Evolutionary conservation across 192 early-diverging fungal species (phyloP).

Genomic region (Cetraspora pellucida): DNA sequence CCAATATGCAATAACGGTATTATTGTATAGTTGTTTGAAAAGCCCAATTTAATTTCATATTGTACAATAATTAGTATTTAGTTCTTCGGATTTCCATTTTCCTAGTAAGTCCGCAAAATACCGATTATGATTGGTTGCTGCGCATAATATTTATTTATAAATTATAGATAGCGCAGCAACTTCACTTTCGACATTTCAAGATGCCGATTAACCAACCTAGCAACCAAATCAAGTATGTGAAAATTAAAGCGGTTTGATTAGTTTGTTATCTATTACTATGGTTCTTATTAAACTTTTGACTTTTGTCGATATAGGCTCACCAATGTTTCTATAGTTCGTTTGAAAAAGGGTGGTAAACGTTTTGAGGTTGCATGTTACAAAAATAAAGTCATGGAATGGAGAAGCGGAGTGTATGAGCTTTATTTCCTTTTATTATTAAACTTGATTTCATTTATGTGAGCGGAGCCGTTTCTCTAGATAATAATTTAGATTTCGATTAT

Average conservation of each 20-base stretch:
- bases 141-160: too few species aligned
- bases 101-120: too few species aligned
- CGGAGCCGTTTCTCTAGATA: neutral
- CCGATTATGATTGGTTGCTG: too few species aligned
- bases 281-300: neutral
- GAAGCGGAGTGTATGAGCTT: conserved; percentile 76
- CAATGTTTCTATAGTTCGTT: conserved; percentile 94
- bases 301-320: conserved; percentile 66
- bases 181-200: neutral
- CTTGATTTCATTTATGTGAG: neutral
- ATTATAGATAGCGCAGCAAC: too few species aligned
- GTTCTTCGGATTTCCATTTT: too few species aligned
- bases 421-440: neutral
- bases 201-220: conserved; percentile 36
- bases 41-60: too few species aligned
- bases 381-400: conserved; percentile 98
- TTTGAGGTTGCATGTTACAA: conserved; percentile 99
- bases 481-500: neutral
- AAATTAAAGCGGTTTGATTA: neutral
- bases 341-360: conserved; percentile 95
- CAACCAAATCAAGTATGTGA: conserved; percentile 32
- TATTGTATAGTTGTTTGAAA: too few species aligned
- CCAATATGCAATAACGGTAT: too few species aligned
- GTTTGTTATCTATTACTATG: neutral
- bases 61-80: too few species aligned